phyloP scores from a whole-genome alignment of 2,329 filamentous ascomycete genomes.

The Paramyrothecium sp. region DNA sequence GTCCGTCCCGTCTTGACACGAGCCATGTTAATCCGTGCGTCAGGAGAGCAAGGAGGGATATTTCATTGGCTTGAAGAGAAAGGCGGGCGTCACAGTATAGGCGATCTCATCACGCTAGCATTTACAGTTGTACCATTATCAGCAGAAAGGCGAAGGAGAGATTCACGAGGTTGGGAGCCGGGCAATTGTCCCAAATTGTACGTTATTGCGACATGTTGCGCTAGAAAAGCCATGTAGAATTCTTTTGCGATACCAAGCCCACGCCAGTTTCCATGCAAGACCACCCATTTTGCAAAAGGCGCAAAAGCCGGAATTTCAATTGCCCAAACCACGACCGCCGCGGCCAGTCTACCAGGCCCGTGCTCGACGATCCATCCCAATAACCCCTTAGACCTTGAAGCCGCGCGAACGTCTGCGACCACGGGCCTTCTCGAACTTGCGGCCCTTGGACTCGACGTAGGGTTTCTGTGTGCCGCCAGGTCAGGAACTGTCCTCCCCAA shows the following conservation, averaged over 20 bases:
- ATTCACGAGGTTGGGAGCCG: not conserved
- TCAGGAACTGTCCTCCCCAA: too few species aligned
- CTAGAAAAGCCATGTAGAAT: conserved; percentile 30
- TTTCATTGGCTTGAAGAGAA: conserved; percentile 77
- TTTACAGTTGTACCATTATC: not conserved
- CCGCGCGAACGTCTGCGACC: conserved; percentile 96
- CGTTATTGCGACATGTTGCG: conserved; percentile 12
- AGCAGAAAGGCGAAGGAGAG: not conserved
- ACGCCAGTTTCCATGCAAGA: conserved; percentile 44
- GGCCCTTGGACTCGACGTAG: conserved; percentile 95
- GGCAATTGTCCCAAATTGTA: not conserved
- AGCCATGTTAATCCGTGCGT: not conserved
- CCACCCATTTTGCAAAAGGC: conserved; percentile 26
- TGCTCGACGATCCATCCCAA: conserved; percentile 20
- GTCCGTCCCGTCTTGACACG: conserved; percentile 10
- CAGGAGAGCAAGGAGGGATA: conserved; percentile 69
- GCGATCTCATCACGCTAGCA: not conserved
- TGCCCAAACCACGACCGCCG: conserved; percentile 24
- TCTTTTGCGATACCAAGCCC: conserved; percentile 40
- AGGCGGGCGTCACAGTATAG: conserved; percentile 35
- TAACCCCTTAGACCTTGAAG: conserved; percentile 93
- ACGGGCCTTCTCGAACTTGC: conserved; percentile 99
- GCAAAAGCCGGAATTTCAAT: conserved; percentile 23
- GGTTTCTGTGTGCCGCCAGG: conserved; percentile 66
- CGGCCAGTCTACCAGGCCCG: conserved; percentile 14